Conservation (phyloP, 2,329 filamentous ascomycete species). For the Pseudogymnoascus destructans region DNA sequence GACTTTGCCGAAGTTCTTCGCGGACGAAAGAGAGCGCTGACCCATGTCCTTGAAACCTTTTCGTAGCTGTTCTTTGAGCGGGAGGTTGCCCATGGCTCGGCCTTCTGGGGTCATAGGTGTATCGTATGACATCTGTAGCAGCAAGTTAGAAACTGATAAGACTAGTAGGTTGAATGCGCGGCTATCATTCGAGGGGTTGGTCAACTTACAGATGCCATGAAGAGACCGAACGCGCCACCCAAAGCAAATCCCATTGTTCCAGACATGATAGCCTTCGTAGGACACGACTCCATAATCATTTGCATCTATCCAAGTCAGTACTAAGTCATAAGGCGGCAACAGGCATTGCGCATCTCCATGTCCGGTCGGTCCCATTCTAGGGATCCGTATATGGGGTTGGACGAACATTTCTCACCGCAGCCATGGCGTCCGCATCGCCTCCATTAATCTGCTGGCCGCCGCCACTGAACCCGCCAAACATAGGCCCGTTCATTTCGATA, state of each 20-base stretch:
- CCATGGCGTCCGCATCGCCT: constrained; percentile 21
- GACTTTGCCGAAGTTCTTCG: constrained; percentile 91
- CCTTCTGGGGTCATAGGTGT: constrained; percentile 52
- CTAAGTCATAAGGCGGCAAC: background rate
- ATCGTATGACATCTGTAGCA: constrained; percentile 84
- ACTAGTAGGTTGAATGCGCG: background rate
- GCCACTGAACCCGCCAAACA: constrained; percentile 14
- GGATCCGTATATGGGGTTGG: constrained; percentile 6
- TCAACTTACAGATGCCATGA: constrained; percentile 81
- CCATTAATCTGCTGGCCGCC: constrained; percentile 12
- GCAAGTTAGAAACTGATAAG: background rate
- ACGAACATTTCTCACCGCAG: constrained; percentile 24
- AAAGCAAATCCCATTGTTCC: constrained; percentile 91
- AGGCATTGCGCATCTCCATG: background rate
- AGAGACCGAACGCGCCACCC: constrained; percentile 86
- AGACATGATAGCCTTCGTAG: constrained; percentile 75
- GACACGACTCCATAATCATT: constrained; percentile 71
- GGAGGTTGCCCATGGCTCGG: constrained; percentile 45
- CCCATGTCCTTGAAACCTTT: constrained; percentile 94
- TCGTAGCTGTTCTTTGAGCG: constrained; percentile 70
- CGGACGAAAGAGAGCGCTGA: constrained; percentile 62
- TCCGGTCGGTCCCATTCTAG: background rate
- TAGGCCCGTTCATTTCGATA: constrained; percentile 20
- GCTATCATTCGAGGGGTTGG: constrained; percentile 9
- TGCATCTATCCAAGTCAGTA: constrained; percentile 21